These are phyloP conservation scores for Cyclotella baltica DNA, from an alignment of 108 stramenopile species.

Conservation along the genomic window DNA sequence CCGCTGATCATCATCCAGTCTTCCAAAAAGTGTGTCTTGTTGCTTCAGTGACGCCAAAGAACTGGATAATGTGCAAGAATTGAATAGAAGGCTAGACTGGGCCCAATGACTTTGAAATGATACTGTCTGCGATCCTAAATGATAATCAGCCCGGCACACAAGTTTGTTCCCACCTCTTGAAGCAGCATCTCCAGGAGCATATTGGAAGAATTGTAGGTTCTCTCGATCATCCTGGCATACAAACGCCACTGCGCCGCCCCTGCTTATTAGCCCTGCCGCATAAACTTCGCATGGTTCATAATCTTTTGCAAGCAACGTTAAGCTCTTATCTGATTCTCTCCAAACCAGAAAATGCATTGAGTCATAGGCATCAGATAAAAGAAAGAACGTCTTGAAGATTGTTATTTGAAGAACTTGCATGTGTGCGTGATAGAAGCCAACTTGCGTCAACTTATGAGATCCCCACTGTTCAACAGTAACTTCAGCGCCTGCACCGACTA, in stretches of 20 bases:
- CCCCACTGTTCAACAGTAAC: slow-evolving; percentile 93
- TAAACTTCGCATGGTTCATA: slow-evolving; percentile 86
- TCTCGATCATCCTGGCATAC: slow-evolving; percentile 92
- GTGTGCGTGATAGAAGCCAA: slow-evolving; percentile 90
- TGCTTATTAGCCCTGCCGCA: slow-evolving; percentile 82
- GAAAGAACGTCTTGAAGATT: slow-evolving; percentile 84
- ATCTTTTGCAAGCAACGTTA: slow-evolving; percentile 89
- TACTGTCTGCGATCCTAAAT: slow-evolving; percentile 84
- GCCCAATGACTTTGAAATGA: slow-evolving; percentile 77
- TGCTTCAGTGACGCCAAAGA: slow-evolving; percentile 84
- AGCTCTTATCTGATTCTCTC: slow-evolving; percentile 88
- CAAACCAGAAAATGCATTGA: slow-evolving; percentile 89
- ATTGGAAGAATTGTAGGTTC: slow-evolving; percentile 91
- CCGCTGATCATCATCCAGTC: slow-evolving; percentile 83
- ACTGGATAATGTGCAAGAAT: slow-evolving; percentile 76
- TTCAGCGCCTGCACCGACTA: slow-evolving; percentile 88
- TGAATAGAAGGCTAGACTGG: slow-evolving; percentile 77
- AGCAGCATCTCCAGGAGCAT: slow-evolving; percentile 89
- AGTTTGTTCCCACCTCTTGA: slow-evolving; percentile 93
- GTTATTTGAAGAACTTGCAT: slow-evolving; percentile 86
- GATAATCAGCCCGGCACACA: slow-evolving; percentile 91
- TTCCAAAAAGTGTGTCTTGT: slow-evolving; percentile 81
- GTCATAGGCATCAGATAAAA: slow-evolving; percentile 87
- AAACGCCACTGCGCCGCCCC: slow-evolving; percentile 78
- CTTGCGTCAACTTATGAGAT: slow-evolving; percentile 80